Conservation (phyloP, 768 basidiomycete species). For the Lactarius evosmus region DNA sequence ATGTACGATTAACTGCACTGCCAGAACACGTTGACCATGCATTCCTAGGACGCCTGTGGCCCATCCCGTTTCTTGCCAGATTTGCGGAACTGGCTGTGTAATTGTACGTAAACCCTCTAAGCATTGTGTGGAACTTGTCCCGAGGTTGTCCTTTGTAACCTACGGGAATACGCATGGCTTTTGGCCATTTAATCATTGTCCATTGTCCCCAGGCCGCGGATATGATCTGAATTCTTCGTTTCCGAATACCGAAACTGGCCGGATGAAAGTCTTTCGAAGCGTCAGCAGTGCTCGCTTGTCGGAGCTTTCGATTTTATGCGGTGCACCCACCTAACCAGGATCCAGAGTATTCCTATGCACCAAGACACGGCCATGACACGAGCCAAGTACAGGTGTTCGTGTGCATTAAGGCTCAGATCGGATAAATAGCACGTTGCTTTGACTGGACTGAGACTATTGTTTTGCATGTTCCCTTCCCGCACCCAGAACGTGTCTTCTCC, state of each 20-base stretch:
- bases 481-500: neutral
- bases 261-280: neutral
- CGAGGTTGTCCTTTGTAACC: neutral
- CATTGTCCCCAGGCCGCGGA: neutral
- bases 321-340: too few species aligned
- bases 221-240: neutral
- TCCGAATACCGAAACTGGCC: neutral
- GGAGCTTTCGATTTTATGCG: neutral
- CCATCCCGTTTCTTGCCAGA: neutral
- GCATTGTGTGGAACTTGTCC: neutral
- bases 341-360: too few species aligned
- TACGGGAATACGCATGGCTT: neutral
- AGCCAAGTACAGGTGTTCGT: too few species aligned
- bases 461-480: neutral
- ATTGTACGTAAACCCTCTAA: neutral
- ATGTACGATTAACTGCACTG: constrained; percentile 19
- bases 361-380: too few species aligned
- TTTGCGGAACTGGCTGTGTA: neutral
- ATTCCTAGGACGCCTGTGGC: constrained; percentile 32
- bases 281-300: too few species aligned
- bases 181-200: neutral
- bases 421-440: too few species aligned
- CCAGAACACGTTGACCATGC: neutral
- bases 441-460: neutral
- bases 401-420: too few species aligned